Base-by-base conservation (phyloP, 2,329 filamentous ascomycete species). In the Corinectria fuckeliana region DNA sequence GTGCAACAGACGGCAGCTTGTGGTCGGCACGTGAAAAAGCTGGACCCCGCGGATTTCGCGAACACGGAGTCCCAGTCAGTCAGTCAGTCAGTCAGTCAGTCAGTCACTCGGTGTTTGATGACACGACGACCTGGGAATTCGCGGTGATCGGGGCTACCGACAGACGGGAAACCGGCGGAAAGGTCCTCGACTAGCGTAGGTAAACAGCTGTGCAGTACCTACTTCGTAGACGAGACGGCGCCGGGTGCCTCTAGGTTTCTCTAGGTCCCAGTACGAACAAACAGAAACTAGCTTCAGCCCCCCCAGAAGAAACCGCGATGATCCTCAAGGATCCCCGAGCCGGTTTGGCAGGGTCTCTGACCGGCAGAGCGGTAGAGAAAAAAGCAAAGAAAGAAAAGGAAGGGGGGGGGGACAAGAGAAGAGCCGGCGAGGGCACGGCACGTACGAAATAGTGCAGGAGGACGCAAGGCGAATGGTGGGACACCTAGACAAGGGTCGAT, bases 351-450 rank as follows among this genome's bases (percentile, higher is more conserved):
- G 42, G 52, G 49, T 42, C 49, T 56, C 25, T 30, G 30, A 41
- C 58, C 50, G 28, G 51, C 53, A 32, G 36, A 36, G 54, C 56
- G 36, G 56, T 44, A 60, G 56, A 63, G 62, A 39, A 62, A 50
- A 61, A 57, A 53, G 41, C 54, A 34, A 53, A 21, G 26, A 50
- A 52, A 50, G 50, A 9, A 56, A 45, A 41, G 49, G 14, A 18
- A 30, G 20, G 10, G 20, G n/a, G 36, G 21, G 25, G 42, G 4
- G 4, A 26, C 14, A 16, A 21, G 39, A 38, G 39, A 18, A 30
- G 21, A 18, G 30, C 16, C 4, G 36, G 36, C 16, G 7, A 13
- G 10, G 14, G 28, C 28, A 32, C 28, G 28, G 28, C 3, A 11
- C 28, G 28, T 4, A 5, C n/a, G n/a, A n/a, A n/a, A n/a, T n/a